Conservation (phyloP, 352 stramenopile species). For the Plasmopara halstedii region DNA sequence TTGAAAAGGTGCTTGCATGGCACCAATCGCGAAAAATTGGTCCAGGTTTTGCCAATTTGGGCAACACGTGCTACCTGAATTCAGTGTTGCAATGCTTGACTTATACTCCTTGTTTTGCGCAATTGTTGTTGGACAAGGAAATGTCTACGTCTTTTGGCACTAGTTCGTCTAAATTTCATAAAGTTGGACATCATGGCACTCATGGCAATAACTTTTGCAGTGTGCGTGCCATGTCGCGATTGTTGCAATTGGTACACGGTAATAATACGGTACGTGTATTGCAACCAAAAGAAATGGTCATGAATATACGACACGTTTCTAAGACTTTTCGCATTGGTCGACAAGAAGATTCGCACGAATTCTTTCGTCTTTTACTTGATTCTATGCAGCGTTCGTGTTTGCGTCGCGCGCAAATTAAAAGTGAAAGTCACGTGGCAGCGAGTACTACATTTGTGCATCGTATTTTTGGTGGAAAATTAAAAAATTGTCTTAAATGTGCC, state of each 20-base stretch:
- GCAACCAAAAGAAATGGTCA: slow-evolving; percentile 74
- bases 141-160: slow-evolving; percentile 32
- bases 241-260: slow-evolving; percentile 60
- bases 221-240: slow-evolving; percentile 52
- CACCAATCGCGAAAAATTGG: slow-evolving; percentile 68
- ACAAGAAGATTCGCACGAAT: slow-evolving; percentile 90
- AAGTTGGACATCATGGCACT: neutral
- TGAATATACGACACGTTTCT: slow-evolving; percentile 79
- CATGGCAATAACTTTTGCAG: slow-evolving; percentile 43
- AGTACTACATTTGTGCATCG: slow-evolving; percentile 77
- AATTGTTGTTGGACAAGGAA: slow-evolving; percentile 82
- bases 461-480: slow-evolving; percentile 79
- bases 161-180: slow-evolving; percentile 20
- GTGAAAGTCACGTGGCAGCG: slow-evolving; percentile 43
- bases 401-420: slow-evolving; percentile 63
- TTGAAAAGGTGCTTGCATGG: slow-evolving; percentile 56
- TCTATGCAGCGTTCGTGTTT: slow-evolving; percentile 77
- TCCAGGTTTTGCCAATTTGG: slow-evolving; percentile 83
- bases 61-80: slow-evolving; percentile 95
- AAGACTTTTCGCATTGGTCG: slow-evolving; percentile 83
- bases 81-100: slow-evolving; percentile 87
- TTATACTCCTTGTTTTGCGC: slow-evolving; percentile 74
- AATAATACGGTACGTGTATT: slow-evolving; percentile 35
- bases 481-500: slow-evolving; percentile 77
- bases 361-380: slow-evolving; percentile 85